Base-by-base conservation (phyloP, 2,329 filamentous ascomycete species). In the Parastagonospora avenae region DNA sequence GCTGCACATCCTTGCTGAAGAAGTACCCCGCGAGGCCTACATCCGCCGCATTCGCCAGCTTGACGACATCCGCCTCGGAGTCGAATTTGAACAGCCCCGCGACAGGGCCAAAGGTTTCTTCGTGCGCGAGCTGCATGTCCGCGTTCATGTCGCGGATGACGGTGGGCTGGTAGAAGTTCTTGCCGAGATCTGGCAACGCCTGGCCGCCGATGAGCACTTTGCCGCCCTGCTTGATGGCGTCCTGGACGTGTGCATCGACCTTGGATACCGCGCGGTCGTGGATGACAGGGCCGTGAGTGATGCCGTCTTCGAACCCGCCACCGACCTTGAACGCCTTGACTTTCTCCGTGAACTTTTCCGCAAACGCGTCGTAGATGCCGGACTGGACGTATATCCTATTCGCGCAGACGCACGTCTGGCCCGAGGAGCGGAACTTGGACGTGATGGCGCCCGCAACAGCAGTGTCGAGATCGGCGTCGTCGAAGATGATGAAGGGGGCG, bases 101-200 rank as follows among this genome's bases (percentile, higher is more conserved):
- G 0, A 97, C 89, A 2, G 94, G 94, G 0, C 94, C 94, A 71
- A 99, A 99, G 0, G 93, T 99, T 80, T 99, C 94, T 75, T 97
- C 93, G 1, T 79, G 79, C 4, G 90, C 87, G 61, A 97, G 82
- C 52, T 84, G 82, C 94, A 97, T 97, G 36, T 92, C 86, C 50
- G 82, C 79, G 9, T 82, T 96, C 87, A 96, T 93, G 56, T 89
- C 90, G 8, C 89, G 87, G 54, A 99, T 85, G 36, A 97, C 89
- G 0, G 94, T 97, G 2, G 91, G 91, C 67, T 92, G 84, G 77
- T 89, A 96, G 79, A 95, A 99, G 78, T 95, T 95, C 33, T 80
- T 71, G 4, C 94, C 93, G 2, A 96, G 79, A 14, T 92, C 85
- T 1, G 86, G 81, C 51, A 92, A 76, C 70, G 82, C 85, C 72